Conservation (phyloP, 805 yeast species). For the Ogataea henricii region DNA sequence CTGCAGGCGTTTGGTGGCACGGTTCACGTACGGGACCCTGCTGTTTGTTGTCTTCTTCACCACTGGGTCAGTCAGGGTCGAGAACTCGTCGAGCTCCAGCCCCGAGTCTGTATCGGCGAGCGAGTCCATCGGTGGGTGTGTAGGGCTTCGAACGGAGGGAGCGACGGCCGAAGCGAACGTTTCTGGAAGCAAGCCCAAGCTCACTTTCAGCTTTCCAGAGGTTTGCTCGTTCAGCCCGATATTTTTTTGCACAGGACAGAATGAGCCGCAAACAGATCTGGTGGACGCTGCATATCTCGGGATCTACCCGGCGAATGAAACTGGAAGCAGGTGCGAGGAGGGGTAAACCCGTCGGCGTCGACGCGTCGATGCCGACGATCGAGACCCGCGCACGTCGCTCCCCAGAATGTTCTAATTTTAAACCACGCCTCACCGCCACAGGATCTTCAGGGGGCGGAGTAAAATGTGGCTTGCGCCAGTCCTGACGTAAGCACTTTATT, state of each 20-base stretch:
- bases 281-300: not conserved
- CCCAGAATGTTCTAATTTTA: not conserved
- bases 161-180: too few relatives aligned
- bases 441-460: not conserved
- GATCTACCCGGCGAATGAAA: not conserved
- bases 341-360: not conserved
- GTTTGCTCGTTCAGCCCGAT: too few relatives aligned
- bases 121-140: not conserved
- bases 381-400: not conserved
- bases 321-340: not conserved
- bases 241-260: too few relatives aligned
- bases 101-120: not conserved
- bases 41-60: not conserved
- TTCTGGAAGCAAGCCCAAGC: too few relatives aligned
- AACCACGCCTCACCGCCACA: constrained; percentile 3
- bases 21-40: not conserved
- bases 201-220: too few relatives aligned
- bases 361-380: not conserved
- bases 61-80: not conserved
- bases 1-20: not conserved
- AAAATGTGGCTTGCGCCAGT: not conserved
- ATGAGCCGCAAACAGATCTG: not conserved
- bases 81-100: constrained; percentile 1
- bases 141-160: not conserved
- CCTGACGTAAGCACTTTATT: not conserved